Conservation (phyloP, 192 early-diverging fungal species). For the Linnemannia hyalina region DNA sequence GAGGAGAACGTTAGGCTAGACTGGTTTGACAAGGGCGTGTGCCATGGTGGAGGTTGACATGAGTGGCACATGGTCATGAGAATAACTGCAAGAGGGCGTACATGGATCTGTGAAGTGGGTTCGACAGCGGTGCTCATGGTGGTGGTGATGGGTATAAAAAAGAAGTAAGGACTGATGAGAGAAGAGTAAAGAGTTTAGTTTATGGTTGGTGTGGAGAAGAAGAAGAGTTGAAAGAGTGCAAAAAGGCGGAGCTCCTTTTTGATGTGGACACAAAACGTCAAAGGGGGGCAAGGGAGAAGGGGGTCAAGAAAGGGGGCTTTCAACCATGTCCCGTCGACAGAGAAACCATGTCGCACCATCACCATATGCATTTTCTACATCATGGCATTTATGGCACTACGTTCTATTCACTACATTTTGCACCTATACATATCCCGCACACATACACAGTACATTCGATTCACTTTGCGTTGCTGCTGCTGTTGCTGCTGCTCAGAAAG, state of each 20-base stretch:
- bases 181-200: neutral
- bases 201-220: neutral
- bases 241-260: too few species aligned
- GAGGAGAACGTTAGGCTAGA: neutral
- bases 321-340: too few species aligned
- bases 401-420: too few species aligned
- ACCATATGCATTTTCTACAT: too few species aligned
- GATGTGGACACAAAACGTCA: too few species aligned
- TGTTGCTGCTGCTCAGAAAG: neutral
- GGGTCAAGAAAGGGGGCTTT: neutral
- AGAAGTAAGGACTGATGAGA: neutral
- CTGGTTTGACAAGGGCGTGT: neutral
- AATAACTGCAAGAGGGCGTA: conserved; percentile 1
- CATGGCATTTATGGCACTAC: too few species aligned
- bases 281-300: neutral
- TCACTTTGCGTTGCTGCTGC: conserved; percentile 1
- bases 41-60: neutral
- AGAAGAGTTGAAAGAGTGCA: too few species aligned
- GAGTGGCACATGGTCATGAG: neutral
- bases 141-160: neutral
- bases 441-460: neutral
- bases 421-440: neutral
- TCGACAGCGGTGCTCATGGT: conserved; percentile 19
- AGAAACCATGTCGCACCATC: too few species aligned
- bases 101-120: conserved; percentile 11